Evolutionary conservation across 2,329 filamentous ascomycete species (phyloP), one percentile per base, ranked within the genome.

Genomic region (Fusarium sp.): DNA sequence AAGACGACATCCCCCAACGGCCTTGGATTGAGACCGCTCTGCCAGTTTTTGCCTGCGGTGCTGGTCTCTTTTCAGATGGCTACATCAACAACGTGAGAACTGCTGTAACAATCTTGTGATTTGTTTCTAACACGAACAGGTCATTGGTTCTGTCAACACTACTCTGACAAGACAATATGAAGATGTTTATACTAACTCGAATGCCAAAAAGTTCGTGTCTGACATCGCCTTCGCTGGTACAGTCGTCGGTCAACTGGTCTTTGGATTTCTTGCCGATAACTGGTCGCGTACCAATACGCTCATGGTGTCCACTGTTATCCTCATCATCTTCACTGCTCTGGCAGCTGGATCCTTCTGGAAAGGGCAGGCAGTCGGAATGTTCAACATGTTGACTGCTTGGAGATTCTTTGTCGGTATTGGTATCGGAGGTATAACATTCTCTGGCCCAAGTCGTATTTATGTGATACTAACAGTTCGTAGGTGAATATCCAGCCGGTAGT

Each of bases 1-100:
- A 42, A 10, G 55, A 57, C 3, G 57, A 59, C n/a, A 31, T 47
- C 8, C 43, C 53, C 8, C 57, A 70, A 55, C 55, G 61, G 5
- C 52, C 71, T 13, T 73, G 69, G 66, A 46, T 57, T 9, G 67
- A 74, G 20, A 73, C 70, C 4, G 72, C 69, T 6, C 42, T 87
- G 85, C 93, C 94, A 16, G 92, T 93, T 2, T 91, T 97, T 72
- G 94, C 94, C 42, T 97, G 93, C 76, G 94, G 94, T 69, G 92
- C 94, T 52, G 94, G 94, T 74, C 85, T 97, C 3, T 97, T 97
- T 80, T 94, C 91, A 24, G 94, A 97, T 79, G 94, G 94, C 18
- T 97, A 97, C 79, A 88, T 97, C 77, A 97, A 97, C 80, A 93
- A 93, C 75, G 92, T 93, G 81, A 66, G 77, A 57, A 37, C 44